Percentiles rank a stretch among this genome's conserved stretches.
These are phyloP conservation scores for Aureobasidium melanogenum DNA, from an alignment of 2,329 filamentous ascomycete genomes.

Conservation along the genomic window DNA sequence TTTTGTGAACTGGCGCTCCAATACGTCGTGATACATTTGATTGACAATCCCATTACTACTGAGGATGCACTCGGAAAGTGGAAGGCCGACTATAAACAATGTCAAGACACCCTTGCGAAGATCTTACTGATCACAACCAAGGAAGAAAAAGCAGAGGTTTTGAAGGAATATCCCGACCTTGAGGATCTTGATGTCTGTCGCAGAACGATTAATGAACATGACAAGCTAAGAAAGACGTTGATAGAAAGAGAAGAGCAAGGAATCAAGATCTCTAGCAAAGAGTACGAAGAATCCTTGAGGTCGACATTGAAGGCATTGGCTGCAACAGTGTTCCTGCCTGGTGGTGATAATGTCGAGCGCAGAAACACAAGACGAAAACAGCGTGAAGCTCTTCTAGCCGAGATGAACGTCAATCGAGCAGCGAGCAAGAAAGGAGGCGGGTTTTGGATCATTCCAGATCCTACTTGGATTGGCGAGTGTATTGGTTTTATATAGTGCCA, in stretches of 20 bases:
- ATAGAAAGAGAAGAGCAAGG: not conserved
- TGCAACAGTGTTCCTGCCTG: not conserved
- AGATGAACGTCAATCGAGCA: not conserved
- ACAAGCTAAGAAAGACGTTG: not conserved
- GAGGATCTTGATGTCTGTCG: not conserved
- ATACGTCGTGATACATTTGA: not conserved
- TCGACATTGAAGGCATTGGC: not conserved
- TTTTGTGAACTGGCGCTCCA: not conserved
- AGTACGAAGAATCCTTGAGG: not conserved
- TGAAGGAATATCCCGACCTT: not conserved
- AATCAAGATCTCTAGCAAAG: not conserved
- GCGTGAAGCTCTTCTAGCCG: not conserved
- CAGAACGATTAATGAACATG: not conserved
- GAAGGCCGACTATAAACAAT: not conserved
- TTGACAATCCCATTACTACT: not conserved
- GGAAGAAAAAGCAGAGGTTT: not conserved
- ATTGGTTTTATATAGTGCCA: not conserved
- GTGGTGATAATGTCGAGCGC: not conserved
- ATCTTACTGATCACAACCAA: not conserved
- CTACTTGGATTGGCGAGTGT: not conserved
- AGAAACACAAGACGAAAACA: not conserved
- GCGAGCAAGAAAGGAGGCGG: not conserved
- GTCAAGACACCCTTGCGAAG: not conserved
- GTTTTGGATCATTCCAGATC: not conserved
- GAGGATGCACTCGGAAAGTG: not conserved